phyloP scores from a whole-genome alignment of 805 yeast genomes.

The Yarrowia yakushimensis region DNA sequence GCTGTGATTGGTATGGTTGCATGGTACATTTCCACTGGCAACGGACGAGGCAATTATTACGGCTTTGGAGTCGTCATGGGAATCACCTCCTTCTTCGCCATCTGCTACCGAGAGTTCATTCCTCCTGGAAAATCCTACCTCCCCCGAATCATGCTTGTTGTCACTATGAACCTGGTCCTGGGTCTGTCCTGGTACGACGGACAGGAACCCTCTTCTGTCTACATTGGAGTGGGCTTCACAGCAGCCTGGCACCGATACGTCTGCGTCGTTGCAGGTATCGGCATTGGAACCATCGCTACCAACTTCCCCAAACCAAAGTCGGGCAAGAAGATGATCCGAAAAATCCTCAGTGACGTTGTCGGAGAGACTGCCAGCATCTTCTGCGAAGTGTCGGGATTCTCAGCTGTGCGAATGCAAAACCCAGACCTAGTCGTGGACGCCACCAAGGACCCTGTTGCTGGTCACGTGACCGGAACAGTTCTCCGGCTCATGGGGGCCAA shows the following conservation, averaged over 20 bases:
- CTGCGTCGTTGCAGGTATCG: slow-evolving; percentile 36
- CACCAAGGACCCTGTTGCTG: slow-evolving; percentile 31
- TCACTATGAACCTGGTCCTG: slow-evolving; percentile 35
- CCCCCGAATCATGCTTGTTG: slow-evolving; percentile 34
- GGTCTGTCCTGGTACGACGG: slow-evolving; percentile 38
- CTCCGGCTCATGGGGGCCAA: slow-evolving; percentile 26
- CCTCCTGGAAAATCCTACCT: slow-evolving; percentile 27
- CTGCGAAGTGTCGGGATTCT: slow-evolving; percentile 36
- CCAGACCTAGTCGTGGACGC: slow-evolving; percentile 31
- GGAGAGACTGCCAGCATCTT: slow-evolving; percentile 34
- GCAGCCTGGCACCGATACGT: slow-evolving; percentile 39
- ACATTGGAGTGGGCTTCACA: slow-evolving; percentile 34
- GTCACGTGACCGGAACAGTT: slow-evolving; percentile 26
- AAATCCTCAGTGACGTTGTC: slow-evolving; percentile 31
- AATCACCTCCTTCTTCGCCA: slow-evolving; percentile 28
- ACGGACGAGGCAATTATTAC: slow-evolving; percentile 36
- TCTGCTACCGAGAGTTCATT: slow-evolving; percentile 35
- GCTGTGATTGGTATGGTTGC: slow-evolving; percentile 36
- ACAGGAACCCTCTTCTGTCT: slow-evolving; percentile 30
- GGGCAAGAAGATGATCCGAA: slow-evolving; percentile 36
- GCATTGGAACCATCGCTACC: slow-evolving; percentile 36
- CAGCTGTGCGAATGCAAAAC: slow-evolving; percentile 31
- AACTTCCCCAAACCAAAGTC: slow-evolving; percentile 37
- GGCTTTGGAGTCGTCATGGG: slow-evolving; percentile 34
- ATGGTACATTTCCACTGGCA: slow-evolving; percentile 39